Evolutionary conservation across 306 rosid species (phyloP), one percentile per base, ranked within the genome.

Genomic region (Crataegus laevigata): DNA sequence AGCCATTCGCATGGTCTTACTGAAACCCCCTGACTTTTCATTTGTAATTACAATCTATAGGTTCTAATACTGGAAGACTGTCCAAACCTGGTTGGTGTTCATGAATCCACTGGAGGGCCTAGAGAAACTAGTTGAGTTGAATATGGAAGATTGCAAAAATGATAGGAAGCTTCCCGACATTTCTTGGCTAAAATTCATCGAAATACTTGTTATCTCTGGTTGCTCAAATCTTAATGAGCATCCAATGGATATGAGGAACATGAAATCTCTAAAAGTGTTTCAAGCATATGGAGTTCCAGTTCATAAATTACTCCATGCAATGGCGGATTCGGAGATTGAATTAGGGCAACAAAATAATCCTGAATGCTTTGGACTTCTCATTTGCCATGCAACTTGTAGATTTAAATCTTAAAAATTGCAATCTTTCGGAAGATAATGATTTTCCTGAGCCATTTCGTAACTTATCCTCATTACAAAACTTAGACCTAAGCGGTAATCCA

Each of bases 21-120:
- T 4, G 64, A 38, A 36, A 55, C 76, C 22, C 76, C 76, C 76
- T 55, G 64, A 73, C 40, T 59, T 73, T 26, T 30, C 40, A 18
- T 11, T 7, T 21, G 54, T 59, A 28, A 28, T 9, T 67, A 55
- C 28, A 58, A 73, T 42, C 57, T 73, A 12, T 68, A 73, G 17
- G 8, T 13, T 28, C 12, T 73, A 34, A 73, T 55, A 19, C 40
- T 73, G 11, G 15, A 25, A 50, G 64, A 73, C 17, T 73, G 76
- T 30, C 6, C 5, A 72, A 42, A 11, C 52, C 58, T 72, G 14
- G 61, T 64, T 32, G 26, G 42, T 19, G 66, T 72, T 14, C 76
- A 72, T 11, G 54, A 59, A 24, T 72, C 76, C 76, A 72, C 58
- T 72, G 76, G 76, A 8, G 21, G 21, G 24, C 10, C 17, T 72